phyloP scores from a whole-genome alignment of 1,139 yeast species.

The Pneumocystis sp. region DNA sequence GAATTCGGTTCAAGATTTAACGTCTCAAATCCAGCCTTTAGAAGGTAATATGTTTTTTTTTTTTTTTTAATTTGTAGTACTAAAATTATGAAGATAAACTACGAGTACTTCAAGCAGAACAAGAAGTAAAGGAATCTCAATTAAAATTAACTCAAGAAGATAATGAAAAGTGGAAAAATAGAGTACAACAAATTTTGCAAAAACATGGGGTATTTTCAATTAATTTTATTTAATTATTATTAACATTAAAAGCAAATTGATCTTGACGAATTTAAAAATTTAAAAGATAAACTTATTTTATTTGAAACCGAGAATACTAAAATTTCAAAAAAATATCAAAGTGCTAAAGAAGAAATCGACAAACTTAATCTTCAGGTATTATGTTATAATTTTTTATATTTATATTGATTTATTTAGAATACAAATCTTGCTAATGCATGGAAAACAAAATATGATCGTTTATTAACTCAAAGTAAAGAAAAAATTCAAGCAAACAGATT shows the following conservation, averaged over 20 bases:
- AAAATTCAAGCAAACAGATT: background rate
- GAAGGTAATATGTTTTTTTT: background rate
- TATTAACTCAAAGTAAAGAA: slow-evolving; percentile 6
- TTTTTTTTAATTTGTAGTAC: background rate
- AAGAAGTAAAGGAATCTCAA: slow-evolving; percentile 31
- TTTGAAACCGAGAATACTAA: background rate
- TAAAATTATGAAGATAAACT: slow-evolving; percentile 21
- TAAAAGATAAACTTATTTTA: slow-evolving; percentile 16
- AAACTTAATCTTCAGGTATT: slow-evolving; percentile 28
- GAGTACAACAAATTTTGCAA: slow-evolving; percentile 35
- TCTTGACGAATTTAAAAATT: slow-evolving; percentile 31
- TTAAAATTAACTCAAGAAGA: slow-evolving; percentile 30
- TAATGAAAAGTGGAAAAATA: slow-evolving; percentile 37
- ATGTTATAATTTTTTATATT: slow-evolving; percentile 22
- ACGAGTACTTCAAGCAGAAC: slow-evolving; percentile 26
- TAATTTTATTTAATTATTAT: background rate
- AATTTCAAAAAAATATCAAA: slow-evolving; percentile 12
- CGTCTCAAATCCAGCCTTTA: slow-evolving; percentile 24
- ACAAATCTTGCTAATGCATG: slow-evolving; percentile 12
- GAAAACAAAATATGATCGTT: slow-evolving; percentile 9
- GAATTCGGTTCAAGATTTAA: slow-evolving; percentile 23
- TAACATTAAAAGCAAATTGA: slow-evolving; percentile 26
- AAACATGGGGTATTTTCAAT: slow-evolving; percentile 24
- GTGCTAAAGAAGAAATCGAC: slow-evolving; percentile 24
- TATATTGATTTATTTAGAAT: slow-evolving; percentile 14